Conservation (phyloP, 1,284 basidiomycete genomes). For the Afroboletus lepidellus region DNA sequence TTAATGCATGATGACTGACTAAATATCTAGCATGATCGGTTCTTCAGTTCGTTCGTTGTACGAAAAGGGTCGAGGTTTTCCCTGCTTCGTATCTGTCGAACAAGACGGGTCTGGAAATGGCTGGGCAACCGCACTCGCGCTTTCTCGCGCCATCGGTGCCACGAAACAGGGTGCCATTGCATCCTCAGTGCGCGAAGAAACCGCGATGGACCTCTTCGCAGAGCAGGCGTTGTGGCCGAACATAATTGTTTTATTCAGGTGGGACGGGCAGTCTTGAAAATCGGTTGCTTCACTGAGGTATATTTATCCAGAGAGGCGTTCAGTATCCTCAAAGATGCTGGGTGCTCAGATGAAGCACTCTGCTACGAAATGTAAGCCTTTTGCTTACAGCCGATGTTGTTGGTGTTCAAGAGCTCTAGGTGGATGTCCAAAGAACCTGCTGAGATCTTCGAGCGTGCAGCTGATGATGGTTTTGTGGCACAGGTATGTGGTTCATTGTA, state of each 20-base stretch:
- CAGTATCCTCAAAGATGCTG: conserved; percentile 60
- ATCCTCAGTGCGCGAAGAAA: conserved; percentile 63
- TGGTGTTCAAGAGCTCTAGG: conserved; percentile 36
- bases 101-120: conserved; percentile 58
- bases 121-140: conserved; percentile 46
- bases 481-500: conserved; percentile 38
- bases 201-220: conserved; percentile 63
- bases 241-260: conserved; percentile 64
- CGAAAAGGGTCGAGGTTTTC: conserved; percentile 60
- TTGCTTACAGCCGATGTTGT: background rate
- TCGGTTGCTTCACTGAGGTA: conserved; percentile 1
- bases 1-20: background rate
- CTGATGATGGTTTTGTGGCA: conserved; percentile 61
- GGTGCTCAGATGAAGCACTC: conserved; percentile 65
- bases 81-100: conserved; percentile 64
- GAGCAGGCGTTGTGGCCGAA: conserved; percentile 69
- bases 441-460: conserved; percentile 68
- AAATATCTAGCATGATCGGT: conserved; percentile 53
- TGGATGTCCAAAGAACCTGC: conserved; percentile 74
- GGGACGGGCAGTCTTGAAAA: background rate
- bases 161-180: conserved; percentile 66
- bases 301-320: conserved; percentile 50
- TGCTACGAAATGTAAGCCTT: conserved; percentile 60
- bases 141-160: conserved; percentile 59
- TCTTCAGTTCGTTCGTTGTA: conserved; percentile 63